These are phyloP conservation scores for Gracilaria caudata DNA, from an alignment of 23 red algal genomes.

Conservation along the genomic window DNA sequence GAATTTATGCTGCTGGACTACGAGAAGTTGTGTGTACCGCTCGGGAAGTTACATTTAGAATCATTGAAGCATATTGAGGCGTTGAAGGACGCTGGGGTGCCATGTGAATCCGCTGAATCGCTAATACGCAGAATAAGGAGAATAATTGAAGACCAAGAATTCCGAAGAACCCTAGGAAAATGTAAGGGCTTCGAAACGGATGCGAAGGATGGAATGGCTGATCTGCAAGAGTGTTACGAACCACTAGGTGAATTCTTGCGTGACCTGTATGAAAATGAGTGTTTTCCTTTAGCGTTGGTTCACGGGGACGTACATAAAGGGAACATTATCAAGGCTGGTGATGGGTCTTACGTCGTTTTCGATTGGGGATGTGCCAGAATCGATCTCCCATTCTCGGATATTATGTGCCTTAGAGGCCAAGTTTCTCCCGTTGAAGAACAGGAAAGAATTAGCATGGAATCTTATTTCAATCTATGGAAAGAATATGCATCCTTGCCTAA, in stretches of 20 bases:
- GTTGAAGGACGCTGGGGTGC: background rate
- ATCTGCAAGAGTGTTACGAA: background rate
- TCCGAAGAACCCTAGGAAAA: background rate
- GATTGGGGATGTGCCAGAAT: background rate
- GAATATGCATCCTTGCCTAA: background rate
- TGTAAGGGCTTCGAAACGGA: background rate
- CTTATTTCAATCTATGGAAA: background rate
- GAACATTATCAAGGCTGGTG: background rate
- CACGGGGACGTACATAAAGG: background rate
- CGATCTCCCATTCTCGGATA: background rate
- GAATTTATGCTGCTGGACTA: background rate
- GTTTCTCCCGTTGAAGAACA: background rate
- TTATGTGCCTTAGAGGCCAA: background rate
- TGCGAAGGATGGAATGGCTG: background rate
- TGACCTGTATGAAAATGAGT: background rate
- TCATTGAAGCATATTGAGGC: conserved; percentile 21
- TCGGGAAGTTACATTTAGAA: conserved; percentile 11
- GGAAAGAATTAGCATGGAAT: background rate
- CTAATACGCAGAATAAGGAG: background rate
- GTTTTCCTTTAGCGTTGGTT: background rate
- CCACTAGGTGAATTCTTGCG: background rate
- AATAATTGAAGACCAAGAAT: background rate
- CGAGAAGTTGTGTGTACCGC: background rate
- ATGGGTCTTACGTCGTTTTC: background rate
- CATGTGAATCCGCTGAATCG: background rate